A percentile compares a stretch with the other conserved stretches of the same genome.
These are phyloP conservation scores for Dactylellina cionopaga DNA, from an alignment of 2,329 filamentous ascomycete genomes.

Conservation along the genomic window DNA sequence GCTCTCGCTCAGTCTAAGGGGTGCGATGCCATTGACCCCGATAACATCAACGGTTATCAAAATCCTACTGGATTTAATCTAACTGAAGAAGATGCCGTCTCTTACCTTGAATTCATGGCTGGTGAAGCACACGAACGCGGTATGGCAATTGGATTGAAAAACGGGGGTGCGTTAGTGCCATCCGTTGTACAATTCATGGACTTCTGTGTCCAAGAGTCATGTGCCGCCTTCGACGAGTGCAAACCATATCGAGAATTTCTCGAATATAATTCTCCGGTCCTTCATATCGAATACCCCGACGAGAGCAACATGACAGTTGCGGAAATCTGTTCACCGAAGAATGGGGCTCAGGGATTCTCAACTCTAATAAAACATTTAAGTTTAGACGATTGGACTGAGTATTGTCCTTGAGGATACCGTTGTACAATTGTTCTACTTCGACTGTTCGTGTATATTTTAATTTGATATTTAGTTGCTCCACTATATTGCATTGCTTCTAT, in stretches of 20 bases:
- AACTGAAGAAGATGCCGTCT: constrained; percentile 68
- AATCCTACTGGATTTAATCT: constrained; percentile 73
- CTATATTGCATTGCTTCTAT: not conserved
- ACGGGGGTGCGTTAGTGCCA: constrained; percentile 70
- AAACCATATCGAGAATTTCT: constrained; percentile 69
- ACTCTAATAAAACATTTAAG: constrained; percentile 74
- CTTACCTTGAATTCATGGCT: constrained; percentile 71
- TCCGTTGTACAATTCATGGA: constrained; percentile 63
- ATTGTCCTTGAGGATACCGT: constrained; percentile 60
- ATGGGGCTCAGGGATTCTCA: constrained; percentile 66
- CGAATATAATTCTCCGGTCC: constrained; percentile 72
- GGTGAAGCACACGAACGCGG: constrained; percentile 66
- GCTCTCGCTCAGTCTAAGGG: constrained; percentile 70
- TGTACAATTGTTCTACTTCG: not conserved
- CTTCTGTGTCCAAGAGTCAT: constrained; percentile 78
- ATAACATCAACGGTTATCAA: constrained; percentile 75
- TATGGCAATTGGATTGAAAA: constrained; percentile 75
- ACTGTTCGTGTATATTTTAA: not conserved
- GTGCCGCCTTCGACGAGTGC: constrained; percentile 71
- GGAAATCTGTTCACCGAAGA: constrained; percentile 64
- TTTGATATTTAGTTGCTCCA: not conserved
- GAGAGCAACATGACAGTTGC: constrained; percentile 62
- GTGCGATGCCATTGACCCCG: constrained; percentile 75
- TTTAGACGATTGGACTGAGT: constrained; percentile 71
- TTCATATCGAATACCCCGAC: constrained; percentile 76